These are phyloP conservation scores for Carex cristatella DNA, from an alignment of 176 grass and related monocot species.

Conservation along the genomic window DNA sequence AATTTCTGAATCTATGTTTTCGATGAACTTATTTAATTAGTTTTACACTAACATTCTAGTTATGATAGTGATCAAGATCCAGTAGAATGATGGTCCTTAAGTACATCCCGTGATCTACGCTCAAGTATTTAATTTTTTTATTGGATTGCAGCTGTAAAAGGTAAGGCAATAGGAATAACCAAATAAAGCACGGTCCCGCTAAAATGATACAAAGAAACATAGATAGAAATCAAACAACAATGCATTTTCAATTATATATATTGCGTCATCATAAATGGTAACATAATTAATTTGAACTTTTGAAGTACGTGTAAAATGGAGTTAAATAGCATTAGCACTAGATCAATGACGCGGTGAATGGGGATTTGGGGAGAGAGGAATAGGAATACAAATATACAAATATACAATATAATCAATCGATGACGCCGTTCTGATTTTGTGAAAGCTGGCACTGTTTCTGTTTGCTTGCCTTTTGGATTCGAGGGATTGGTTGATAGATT, in stretches of 20 bases:
- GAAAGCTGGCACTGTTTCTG: constrained; percentile 19
- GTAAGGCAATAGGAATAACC: neutral
- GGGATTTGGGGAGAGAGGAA: constrained; percentile 10
- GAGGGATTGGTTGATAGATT: neutral
- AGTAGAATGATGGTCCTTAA: neutral
- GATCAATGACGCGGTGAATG: neutral
- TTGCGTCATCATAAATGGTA: too few species aligned
- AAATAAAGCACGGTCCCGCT: neutral
- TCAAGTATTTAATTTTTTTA: neutral
- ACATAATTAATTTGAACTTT: too few species aligned
- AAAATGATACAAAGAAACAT: too few species aligned
- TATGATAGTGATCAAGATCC: neutral
- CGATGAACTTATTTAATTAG: neutral
- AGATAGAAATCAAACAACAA: neutral
- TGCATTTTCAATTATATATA: neutral
- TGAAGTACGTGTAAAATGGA: neutral
- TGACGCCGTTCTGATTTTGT: constrained; percentile 13
- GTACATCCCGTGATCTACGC: constrained; percentile 2
- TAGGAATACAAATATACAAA: too few species aligned
- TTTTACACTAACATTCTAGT: neutral
- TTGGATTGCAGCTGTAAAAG: neutral
- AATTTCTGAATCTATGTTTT: neutral
- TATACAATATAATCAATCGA: neutral
- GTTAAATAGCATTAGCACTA: neutral
- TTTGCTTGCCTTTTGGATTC: neutral